These are phyloP conservation scores for Odontarrhena argentea DNA, from an alignment of 345 rosid species.

Conservation along the genomic window DNA sequence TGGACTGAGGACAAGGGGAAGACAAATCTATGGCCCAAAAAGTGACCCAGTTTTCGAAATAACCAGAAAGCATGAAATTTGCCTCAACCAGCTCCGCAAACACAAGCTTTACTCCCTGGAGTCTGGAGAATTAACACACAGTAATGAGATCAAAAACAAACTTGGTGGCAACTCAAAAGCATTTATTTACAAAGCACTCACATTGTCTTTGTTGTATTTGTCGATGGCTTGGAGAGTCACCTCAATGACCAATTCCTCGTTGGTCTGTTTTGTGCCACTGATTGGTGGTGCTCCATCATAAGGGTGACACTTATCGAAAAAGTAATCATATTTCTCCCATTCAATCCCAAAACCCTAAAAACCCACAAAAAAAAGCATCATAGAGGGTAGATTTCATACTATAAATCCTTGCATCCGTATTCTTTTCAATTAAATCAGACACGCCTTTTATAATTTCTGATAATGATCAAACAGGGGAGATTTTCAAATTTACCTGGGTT, in stretches of 20 bases:
- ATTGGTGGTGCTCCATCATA: neutral
- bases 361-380: neutral
- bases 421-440: neutral
- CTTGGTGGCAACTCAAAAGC: too few species aligned
- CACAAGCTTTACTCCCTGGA: neutral
- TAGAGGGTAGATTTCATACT: neutral
- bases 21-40: neutral
- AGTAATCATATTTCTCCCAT: neutral
- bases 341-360: neutral
- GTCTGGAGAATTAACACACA: neutral
- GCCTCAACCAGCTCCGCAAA: neutral
- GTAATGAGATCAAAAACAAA: too few species aligned
- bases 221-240: neutral
- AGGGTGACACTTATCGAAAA: neutral
- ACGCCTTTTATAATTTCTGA: neutral
- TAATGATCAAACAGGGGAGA: too few species aligned
- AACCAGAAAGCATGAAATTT: neutral
- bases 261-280: neutral
- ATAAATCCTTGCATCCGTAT: neutral
- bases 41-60: neutral
- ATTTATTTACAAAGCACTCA: neutral
- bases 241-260: neutral
- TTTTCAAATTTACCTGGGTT: neutral
- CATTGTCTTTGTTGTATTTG: neutral
- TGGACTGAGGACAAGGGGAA: neutral